Percentiles rank a stretch among this genome's conserved stretches.
These are phyloP conservation scores for Wickerhamomyces sp. DNA, from an alignment of 1,139 yeast genomes.

Conservation along the genomic window DNA sequence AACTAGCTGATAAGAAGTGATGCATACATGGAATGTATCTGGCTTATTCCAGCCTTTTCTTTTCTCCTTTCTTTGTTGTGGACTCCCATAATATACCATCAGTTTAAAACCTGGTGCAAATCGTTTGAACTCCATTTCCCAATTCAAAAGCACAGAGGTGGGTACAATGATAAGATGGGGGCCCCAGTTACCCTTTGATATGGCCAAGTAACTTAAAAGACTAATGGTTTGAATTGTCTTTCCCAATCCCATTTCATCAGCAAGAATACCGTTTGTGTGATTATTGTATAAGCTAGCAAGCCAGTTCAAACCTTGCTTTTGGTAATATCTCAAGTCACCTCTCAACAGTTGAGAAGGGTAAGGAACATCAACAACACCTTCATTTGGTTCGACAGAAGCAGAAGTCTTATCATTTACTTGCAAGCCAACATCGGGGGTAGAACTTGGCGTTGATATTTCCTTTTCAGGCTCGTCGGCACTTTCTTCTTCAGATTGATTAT, in stretches of 20 bases:
- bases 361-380: conserved; percentile 67
- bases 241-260: conserved; percentile 99
- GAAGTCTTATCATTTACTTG: no score
- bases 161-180: conserved; percentile 97
- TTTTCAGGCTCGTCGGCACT: conserved; percentile 18
- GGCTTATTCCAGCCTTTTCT: conserved; percentile 98
- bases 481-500: conserved; percentile 11
- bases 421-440: conserved; percentile 28
- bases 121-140: conserved; percentile 99
- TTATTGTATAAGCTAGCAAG: conserved; percentile 89
- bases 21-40: conserved; percentile 93
- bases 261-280: conserved; percentile 92
- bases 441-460: conserved; percentile 19
- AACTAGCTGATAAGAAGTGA: conserved; percentile 93
- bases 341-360: conserved; percentile 60
- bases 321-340: conserved; percentile 86
- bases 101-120: conserved; percentile 98
- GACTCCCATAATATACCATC: conserved; percentile 94
- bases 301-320: conserved; percentile 97
- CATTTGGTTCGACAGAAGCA: conserved; percentile 28
- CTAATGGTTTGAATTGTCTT: conserved; percentile 96
- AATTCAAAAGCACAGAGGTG: conserved; percentile 95
- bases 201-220: conserved; percentile 79
- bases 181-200: conserved; percentile 95
- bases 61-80: conserved; percentile 93